These are phyloP conservation scores for Rhytidhysteron rufulum DNA, from an alignment of 2,329 filamentous ascomycete genomes.

Conservation along the genomic window DNA sequence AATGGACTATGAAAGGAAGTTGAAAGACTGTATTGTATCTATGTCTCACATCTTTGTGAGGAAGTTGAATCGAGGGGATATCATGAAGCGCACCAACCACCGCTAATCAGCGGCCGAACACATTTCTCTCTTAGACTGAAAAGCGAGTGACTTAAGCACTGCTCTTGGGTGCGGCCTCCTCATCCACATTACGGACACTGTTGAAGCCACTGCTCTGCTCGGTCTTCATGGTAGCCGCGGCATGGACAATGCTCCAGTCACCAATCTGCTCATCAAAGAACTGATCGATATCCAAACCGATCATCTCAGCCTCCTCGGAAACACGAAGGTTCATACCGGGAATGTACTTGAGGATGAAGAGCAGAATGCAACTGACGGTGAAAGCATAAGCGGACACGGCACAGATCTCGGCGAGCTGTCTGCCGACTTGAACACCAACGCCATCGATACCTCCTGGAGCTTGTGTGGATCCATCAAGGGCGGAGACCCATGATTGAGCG, in stretches of 20 bases:
- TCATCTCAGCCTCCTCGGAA: slow-evolving; percentile 52
- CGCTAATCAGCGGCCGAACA: too few species aligned
- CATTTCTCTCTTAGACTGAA: too few species aligned
- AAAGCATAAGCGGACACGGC: slow-evolving; percentile 54
- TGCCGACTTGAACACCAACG: slow-evolving; percentile 52
- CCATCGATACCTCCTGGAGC: slow-evolving; percentile 52
- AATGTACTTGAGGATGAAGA: slow-evolving; percentile 52
- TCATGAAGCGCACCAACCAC: too few species aligned
- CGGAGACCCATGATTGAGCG: slow-evolving; percentile 46
- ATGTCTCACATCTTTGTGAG: too few species aligned
- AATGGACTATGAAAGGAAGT: too few species aligned
- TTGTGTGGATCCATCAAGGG: slow-evolving; percentile 49
- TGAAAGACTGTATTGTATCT: too few species aligned
- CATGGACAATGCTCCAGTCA: slow-evolving; percentile 48
- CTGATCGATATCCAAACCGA: slow-evolving; percentile 53
- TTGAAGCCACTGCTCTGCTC: too few species aligned
- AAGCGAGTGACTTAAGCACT: too few species aligned
- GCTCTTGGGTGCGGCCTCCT: too few species aligned
- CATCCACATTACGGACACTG: too few species aligned
- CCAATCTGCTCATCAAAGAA: slow-evolving; percentile 57
- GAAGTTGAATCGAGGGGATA: too few species aligned
- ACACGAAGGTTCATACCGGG: slow-evolving; percentile 54
- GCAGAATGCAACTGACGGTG: slow-evolving; percentile 48
- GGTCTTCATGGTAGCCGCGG: too few species aligned
- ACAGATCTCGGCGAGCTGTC: slow-evolving; percentile 54